These are phyloP conservation scores for Ogataea minuta DNA, from an alignment of 805 yeast genomes.

Conservation along the genomic window DNA sequence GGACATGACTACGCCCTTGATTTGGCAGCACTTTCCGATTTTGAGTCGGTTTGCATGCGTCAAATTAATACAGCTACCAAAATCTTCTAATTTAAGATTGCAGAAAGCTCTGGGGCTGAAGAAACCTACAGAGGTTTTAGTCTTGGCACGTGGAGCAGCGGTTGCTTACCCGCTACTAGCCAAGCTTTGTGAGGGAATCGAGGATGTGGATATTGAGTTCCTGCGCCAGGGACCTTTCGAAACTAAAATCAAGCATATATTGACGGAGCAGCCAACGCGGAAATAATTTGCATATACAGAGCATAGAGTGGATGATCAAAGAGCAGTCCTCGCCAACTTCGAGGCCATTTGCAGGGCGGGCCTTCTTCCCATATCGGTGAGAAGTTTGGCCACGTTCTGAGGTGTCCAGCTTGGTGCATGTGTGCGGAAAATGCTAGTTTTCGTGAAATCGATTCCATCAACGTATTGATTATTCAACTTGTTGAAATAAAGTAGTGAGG, in stretches of 20 bases:
- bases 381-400: not conserved
- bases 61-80: conserved; percentile 61
- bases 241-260: conserved; percentile 39
- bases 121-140: conserved; percentile 20
- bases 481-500: conserved; percentile 41
- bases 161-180: conserved; percentile 14
- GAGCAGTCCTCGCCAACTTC: conserved; percentile 8
- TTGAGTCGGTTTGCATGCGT: conserved; percentile 51
- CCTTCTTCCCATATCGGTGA: conserved; percentile 4
- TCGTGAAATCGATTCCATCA: conserved; percentile 19
- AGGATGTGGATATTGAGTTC: conserved; percentile 27
- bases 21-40: conserved; percentile 58
- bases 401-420: conserved; percentile 4
- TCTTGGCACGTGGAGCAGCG: conserved; percentile 17
- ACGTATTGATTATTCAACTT: conserved; percentile 23
- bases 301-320: conserved; percentile 45
- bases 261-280: conserved; percentile 45
- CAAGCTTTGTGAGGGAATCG: conserved; percentile 21
- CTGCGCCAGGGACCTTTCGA: conserved; percentile 22
- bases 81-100: conserved; percentile 32
- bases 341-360: not conserved
- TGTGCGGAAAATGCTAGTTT: not conserved
- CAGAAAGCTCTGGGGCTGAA: conserved; percentile 16
- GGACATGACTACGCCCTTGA: conserved; percentile 40
- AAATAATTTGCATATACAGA: conserved; percentile 34